Base-by-base conservation (phyloP, 2,329 filamentous ascomycete species). In the Pseudocercospora cruenta region DNA sequence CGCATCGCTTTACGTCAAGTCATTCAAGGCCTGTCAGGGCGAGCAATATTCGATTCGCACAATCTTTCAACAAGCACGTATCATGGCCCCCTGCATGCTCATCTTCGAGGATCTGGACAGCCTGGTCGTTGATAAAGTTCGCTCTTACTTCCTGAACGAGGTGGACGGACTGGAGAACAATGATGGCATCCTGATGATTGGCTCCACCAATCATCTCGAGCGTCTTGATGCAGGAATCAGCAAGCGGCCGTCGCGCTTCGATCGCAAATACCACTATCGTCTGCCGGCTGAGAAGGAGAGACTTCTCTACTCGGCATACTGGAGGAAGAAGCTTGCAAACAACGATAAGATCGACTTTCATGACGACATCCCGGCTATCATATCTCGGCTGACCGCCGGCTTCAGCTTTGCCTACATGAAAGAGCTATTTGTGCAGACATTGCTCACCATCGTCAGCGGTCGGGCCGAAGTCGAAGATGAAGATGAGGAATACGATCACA, bases 81-180 rank as follows among this genome's bases (percentile, higher is more conserved):
- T 84, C 68, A 83, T 86, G 69, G 85, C 89, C 0, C 90, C 90
- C 0, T 91, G 89, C 77, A 86, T 90, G 70, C 83, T 92, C 6
- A 86, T 92, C 49, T 88, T 92, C 64, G 90, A 92, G 75, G 90
- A 92, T 68, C 82, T 92, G 3, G 90, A 92, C 74, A 88, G 86
- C 3, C 83, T 91, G 43, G 85, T 92, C 53, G 83, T 82, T 16
- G 84, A 88, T 58, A 70, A 75, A 2, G 86, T 89, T 8, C 82
- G 89, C 21, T 87, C 84, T 64, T 91, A 90, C 79, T 92, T 92
- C 78, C 81, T 91, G 60, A 91, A 91, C 73, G 88, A 91, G 76
- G 62, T 91, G 10, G 90, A 92, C 69, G 90, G 89, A 0, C 82
- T 92, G 8, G 86, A 87, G 72, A 84, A 83, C 68, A 92, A 92